A percentile compares a stretch with the other conserved stretches of the same genome.
These are phyloP conservation scores for Botryotinia convoluta DNA, from an alignment of 2,329 filamentous ascomycete genomes.

Conservation along the genomic window DNA sequence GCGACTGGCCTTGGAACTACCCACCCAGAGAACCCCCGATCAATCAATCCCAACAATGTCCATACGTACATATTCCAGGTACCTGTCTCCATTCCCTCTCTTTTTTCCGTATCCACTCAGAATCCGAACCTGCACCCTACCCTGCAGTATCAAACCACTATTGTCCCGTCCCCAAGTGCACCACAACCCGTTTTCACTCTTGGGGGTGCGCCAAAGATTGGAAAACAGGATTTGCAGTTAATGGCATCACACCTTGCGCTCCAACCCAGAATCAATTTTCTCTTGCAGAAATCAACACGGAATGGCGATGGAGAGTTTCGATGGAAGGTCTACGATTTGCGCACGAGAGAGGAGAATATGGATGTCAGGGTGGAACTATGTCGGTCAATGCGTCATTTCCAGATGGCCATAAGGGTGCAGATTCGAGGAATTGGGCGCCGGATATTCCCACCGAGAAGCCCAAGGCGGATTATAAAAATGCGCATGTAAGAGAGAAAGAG, in stretches of 20 bases:
- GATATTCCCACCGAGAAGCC: not conserved
- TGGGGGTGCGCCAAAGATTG: constrained; percentile 13
- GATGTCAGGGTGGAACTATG: not conserved
- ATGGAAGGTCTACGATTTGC: constrained; percentile 9
- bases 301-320: constrained; percentile 10
- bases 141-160: not conserved
- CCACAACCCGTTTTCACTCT: not conserved
- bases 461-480: not conserved
- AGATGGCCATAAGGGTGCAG: not conserved
- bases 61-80: not conserved
- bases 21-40: not conserved
- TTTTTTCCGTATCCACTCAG: not conserved
- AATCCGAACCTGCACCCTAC: not conserved
- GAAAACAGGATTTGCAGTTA: constrained; percentile 1
- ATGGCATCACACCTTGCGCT: not conserved
- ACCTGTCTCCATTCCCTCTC: not conserved
- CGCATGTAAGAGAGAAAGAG: not conserved
- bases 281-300: not conserved
- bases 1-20: constrained; percentile 5
- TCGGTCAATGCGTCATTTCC: not conserved
- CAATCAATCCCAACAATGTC: not conserved
- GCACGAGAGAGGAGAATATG: constrained; percentile 7
- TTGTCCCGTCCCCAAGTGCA: not conserved
- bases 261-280: not conserved
- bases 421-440: not conserved